phyloP scores from a whole-genome alignment of 202 grass and related monocot species.

The Thinopyrum obtusiflorum region DNA sequence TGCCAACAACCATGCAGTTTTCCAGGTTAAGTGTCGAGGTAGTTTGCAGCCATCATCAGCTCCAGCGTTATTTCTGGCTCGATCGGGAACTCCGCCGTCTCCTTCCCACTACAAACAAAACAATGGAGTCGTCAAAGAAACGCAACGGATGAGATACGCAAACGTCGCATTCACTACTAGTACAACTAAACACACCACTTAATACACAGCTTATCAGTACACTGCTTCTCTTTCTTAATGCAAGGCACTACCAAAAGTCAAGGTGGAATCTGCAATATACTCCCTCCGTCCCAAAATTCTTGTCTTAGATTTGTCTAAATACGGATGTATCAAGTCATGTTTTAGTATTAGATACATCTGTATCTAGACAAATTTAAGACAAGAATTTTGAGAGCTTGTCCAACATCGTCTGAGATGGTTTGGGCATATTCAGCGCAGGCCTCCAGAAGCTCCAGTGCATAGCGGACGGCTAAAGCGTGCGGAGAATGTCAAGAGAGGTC shows the following conservation, averaged over 20 bases:
- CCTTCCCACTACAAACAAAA: constrained; percentile 63
- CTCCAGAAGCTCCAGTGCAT: too few relatives aligned
- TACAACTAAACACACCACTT: background rate
- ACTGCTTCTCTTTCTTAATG: background rate
- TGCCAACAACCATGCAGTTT: background rate
- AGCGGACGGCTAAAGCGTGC: too few relatives aligned
- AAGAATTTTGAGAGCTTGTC: too few relatives aligned
- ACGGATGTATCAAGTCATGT: too few relatives aligned
- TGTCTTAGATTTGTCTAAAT: too few relatives aligned
- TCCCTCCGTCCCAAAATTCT: too few relatives aligned
- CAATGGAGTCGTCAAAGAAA: background rate
- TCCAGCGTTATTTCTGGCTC: constrained; percentile 84
- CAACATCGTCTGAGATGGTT: too few relatives aligned
- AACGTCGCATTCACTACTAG: background rate
- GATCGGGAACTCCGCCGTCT: constrained; percentile 67
- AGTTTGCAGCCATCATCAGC: constrained; percentile 96
- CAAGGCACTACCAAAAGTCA: background rate
- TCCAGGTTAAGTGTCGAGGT: constrained; percentile 60
- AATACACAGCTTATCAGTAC: background rate
- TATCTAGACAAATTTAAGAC: too few relatives aligned
- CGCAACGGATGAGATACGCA: background rate
- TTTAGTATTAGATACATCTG: too few relatives aligned
- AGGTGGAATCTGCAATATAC: background rate
- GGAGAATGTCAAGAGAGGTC: too few relatives aligned
- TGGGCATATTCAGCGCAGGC: too few relatives aligned